Percentiles rank a stretch among this genome's conserved stretches.
phyloP scores from a whole-genome alignment of 352 stramenopile genomes.

The Phytopythium chamaehyphon region DNA sequence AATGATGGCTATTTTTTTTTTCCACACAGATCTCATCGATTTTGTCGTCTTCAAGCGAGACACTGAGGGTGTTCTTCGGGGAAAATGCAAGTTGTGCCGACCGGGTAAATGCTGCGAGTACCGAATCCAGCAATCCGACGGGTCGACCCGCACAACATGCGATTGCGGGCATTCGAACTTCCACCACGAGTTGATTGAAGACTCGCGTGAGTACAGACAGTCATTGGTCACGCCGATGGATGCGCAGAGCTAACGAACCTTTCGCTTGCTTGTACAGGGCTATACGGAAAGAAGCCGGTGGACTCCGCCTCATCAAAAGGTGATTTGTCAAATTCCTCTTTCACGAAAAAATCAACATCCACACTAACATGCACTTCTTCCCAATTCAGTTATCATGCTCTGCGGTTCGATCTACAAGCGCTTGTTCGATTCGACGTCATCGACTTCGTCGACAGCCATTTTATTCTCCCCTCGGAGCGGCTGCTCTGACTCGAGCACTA shows the following conservation, averaged over 20 bases:
- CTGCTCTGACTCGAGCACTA: constrained; percentile 46
- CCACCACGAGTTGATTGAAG: constrained; percentile 72
- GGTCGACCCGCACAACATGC: constrained; percentile 27
- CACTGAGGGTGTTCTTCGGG: constrained; percentile 49
- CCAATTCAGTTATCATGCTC: constrained; percentile 53
- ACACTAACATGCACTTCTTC: constrained; percentile 3
- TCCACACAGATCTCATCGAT: constrained; percentile 55
- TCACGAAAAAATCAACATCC: neutral
- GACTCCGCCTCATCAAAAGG: constrained; percentile 65
- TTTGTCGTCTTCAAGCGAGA: constrained; percentile 80
- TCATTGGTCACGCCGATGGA: neutral
- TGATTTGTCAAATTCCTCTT: constrained; percentile 6
- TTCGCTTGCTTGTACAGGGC: constrained; percentile 22
- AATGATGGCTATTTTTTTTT: neutral
- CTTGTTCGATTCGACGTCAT: constrained; percentile 56
- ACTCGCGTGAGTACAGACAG: constrained; percentile 43
- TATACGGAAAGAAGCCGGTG: constrained; percentile 59
- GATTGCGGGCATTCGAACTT: constrained; percentile 72
- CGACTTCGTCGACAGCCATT: constrained; percentile 27
- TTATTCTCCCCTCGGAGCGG: constrained; percentile 44
- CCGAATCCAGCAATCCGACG: constrained; percentile 35
- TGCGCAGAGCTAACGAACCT: constrained; percentile 9
- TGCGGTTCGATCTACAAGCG: constrained; percentile 71
- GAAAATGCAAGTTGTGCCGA: constrained; percentile 72
- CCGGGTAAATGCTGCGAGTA: constrained; percentile 70